Evolutionary conservation across 495 filamentous ascomycete species (phyloP), one percentile per base, ranked within the genome.

Genomic region (Tuber melanosporum): DNA sequence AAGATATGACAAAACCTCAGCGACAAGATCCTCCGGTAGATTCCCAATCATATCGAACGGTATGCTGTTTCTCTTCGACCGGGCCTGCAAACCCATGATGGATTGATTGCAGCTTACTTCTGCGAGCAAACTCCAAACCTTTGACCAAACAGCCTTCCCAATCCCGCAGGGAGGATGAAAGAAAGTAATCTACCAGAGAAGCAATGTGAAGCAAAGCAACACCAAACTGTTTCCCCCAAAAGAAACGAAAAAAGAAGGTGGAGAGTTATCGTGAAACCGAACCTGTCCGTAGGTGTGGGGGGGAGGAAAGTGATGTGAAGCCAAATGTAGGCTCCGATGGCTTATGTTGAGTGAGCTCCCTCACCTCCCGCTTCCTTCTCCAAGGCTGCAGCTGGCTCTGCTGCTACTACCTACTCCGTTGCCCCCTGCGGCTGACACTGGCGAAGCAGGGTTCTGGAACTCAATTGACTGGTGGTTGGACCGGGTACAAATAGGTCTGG

Each of bases 31-130:
- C 41, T 79, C 77, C 3, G 77, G 77, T n/a, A 79, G 75, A 36
- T 79, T 78, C 26, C 77, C 77, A 71, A 79, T 26, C 46, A 79
- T 78, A 49, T 79, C 77, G 66, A 79, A 79, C 57, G 26, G 57
- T n/a, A 66, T 66, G 57, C 26, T 10, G 10, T 66, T 17, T 7
- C 8, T 32, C 26, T 32, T 66, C 10, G n/a, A 32, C 57, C n/a
- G n/a, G 10, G n/a, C n/a, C 26, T 17, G 57, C 3, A 17, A 32
- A 66, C 26, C 15, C 57, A 66, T 66, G n/a, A 32, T 66, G 57
- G 57, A 32, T 15, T 32, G 57, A 66, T 66, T 66, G 57, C 14
- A 15, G 57, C 12, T n/a, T 32, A 66, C 15, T 17, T 15, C 14
- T 66, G 57, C n/a, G 57, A 66, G 57, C 57, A 66, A 66, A 66